phyloP scores from a whole-genome alignment of 257 asterid species.

The Solanum sejunctum region DNA sequence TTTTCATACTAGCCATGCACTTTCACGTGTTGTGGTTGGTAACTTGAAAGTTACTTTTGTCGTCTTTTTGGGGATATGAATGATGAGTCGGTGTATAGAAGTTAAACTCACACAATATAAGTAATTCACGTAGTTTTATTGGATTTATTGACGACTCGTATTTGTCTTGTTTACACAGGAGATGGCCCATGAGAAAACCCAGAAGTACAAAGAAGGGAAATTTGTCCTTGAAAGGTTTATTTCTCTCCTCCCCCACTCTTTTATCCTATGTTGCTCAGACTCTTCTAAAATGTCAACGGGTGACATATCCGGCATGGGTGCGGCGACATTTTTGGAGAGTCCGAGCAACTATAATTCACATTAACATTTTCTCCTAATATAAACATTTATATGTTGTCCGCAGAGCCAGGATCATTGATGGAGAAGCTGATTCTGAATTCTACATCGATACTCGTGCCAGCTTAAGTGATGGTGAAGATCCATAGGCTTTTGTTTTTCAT shows the following conservation, averaged over 20 bases:
- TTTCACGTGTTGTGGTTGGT: neutral
- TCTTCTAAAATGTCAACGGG: too few species aligned
- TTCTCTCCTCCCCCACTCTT: neutral
- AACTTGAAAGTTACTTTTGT: neutral
- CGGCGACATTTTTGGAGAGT: too few species aligned
- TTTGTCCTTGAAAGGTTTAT: slow-evolving; percentile 58
- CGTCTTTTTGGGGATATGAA: neutral
- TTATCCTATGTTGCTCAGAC: too few species aligned
- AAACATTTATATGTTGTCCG: neutral
- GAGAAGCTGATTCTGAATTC: slow-evolving; percentile 43
- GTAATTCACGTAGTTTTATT: neutral
- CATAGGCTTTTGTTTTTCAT: neutral
- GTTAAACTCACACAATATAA: neutral
- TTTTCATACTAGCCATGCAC: neutral
- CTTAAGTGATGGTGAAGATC: slow-evolving; percentile 39
- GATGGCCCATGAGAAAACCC: slow-evolving; percentile 47
- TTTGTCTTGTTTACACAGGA: slow-evolving; percentile 24
- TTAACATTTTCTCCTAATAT: neutral
- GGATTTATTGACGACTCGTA: neutral
- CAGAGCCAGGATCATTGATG: slow-evolving; percentile 55
- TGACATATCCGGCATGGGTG: too few species aligned
- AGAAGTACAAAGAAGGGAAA: slow-evolving; percentile 78
- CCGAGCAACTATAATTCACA: neutral
- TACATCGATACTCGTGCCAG: slow-evolving; percentile 30
- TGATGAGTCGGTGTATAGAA: neutral